These are phyloP conservation scores for Monilinia fructigena DNA, from an alignment of 2,329 filamentous ascomycete genomes.

Conservation along the genomic window DNA sequence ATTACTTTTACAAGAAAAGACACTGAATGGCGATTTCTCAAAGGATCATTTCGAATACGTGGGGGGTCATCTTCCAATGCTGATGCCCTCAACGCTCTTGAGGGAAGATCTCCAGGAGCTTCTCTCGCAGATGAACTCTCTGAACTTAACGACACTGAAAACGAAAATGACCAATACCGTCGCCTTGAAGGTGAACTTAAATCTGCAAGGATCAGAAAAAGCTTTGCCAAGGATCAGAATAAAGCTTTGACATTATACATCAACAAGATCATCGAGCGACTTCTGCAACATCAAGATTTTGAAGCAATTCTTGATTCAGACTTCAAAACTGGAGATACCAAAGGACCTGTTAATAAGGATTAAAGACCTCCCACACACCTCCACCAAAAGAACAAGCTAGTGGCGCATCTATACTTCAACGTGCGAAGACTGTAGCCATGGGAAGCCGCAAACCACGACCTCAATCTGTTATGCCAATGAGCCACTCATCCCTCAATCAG, in stretches of 20 bases:
- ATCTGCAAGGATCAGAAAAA: slow-evolving; percentile 88
- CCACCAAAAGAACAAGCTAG: slow-evolving; percentile 49
- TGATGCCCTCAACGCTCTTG: slow-evolving; percentile 62
- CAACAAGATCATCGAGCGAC: slow-evolving; percentile 96
- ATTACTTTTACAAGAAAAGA: slow-evolving; percentile 89
- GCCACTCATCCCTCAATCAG: slow-evolving; percentile 47
- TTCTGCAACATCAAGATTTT: slow-evolving; percentile 91
- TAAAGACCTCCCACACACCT: slow-evolving; percentile 81
- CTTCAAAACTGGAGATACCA: slow-evolving; percentile 45
- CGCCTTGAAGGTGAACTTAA: slow-evolving; percentile 77
- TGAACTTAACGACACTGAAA: slow-evolving; percentile 55
- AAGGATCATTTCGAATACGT: slow-evolving; percentile 64
- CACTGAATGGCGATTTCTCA: slow-evolving; percentile 87
- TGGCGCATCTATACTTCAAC: slow-evolving; percentile 55
- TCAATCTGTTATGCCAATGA: slow-evolving; percentile 54
- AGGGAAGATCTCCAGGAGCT: slow-evolving; percentile 53
- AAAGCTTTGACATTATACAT: slow-evolving; percentile 97
- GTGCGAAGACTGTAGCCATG: slow-evolving; percentile 60
- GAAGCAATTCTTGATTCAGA: slow-evolving; percentile 84
- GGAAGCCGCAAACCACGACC: slow-evolving; percentile 49
- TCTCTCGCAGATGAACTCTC: slow-evolving; percentile 88
- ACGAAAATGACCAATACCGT: slow-evolving; percentile 60
- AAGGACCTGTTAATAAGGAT: slow-evolving; percentile 47
- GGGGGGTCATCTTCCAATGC: slow-evolving; percentile 64
- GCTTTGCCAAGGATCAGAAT: slow-evolving; percentile 92